Evolutionary conservation across 2,329 filamentous ascomycete species (phyloP), one percentile per base, ranked within the genome.

Genomic region (Dichotomopilus funicola): DNA sequence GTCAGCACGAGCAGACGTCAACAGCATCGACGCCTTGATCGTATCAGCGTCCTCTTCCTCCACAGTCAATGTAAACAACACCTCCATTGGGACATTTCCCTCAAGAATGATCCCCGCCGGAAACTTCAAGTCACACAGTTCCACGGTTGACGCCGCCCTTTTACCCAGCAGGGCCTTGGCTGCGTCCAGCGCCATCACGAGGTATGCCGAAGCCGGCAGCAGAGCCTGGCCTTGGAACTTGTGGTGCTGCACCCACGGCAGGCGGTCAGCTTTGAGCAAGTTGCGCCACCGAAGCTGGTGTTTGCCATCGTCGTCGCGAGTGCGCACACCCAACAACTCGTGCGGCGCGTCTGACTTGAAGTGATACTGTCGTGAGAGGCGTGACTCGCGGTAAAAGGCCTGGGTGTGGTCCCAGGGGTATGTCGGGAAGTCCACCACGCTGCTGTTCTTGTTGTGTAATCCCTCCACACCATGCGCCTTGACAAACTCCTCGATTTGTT

Each of bases 381-480:
- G 69, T 12, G 74, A 73, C 56, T 78, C 73, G 27, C 72, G 68
- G 66, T 73, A 77, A 58, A 74, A 69, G 1, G 61, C 55, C 33
- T 71, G 68, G 1, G 70, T 69, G 60, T 79, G 76, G 44, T 79
- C 73, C 74, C 77, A 80, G 0, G 72, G 70, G 54, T 80, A 81
- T 0, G 63, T 55, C 1, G 78, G 77, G 0, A 75, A 54, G 38
- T 68, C 57, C 1, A 45, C 19, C 5, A 70, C 48, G 4, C 60
- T 61, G 7, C 55, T 47, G 0, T 54, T 31, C 11, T 55, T 35
- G 7, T 68, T 55, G 12, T 60, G 50, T 0, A 63, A 61, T 27
- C 19, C 19, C 12, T 64, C 60, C 1, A 61, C 34, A 0, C 66
- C 68, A n/a, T 58, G 19, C 19, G 19, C 52, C 4, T 50, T n/a